phyloP scores from a whole-genome alignment of 176 grass and related monocot species.

The Microstegium vimineum region DNA sequence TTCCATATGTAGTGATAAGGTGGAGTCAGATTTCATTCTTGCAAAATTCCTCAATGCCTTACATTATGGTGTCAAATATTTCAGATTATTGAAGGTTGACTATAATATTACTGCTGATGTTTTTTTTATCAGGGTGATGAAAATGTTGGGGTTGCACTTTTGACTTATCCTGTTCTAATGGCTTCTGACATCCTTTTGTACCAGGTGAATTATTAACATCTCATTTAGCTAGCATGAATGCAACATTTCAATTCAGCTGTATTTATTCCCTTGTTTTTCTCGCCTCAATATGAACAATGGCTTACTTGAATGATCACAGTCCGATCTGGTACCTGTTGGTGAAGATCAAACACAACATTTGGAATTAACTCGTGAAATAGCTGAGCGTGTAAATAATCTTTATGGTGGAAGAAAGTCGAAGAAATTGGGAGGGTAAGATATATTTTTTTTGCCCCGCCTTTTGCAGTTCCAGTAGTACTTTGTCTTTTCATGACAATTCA shows the following conservation, averaged over 20 bases:
- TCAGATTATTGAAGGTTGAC: background rate
- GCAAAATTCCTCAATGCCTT: background rate
- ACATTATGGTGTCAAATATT: background rate
- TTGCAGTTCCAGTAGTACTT: conserved; percentile 11
- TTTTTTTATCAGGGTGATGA: conserved; percentile 73
- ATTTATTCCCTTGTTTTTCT: background rate
- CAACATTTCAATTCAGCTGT: conserved; percentile 12
- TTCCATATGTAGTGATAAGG: background rate
- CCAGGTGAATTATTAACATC: conserved; percentile 61
- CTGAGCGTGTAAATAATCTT: conserved; percentile 85
- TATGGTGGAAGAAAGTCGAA: conserved; percentile 97
- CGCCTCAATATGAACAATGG: background rate
- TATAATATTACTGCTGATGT: conserved; percentile 2
- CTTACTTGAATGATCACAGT: conserved; percentile 50
- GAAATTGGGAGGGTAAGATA: conserved; percentile 84
- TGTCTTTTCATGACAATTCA: conserved; percentile 26
- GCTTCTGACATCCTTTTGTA: conserved; percentile 98
- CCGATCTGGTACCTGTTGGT: conserved; percentile 97
- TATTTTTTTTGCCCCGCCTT: background rate
- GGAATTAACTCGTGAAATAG: conserved; percentile 95
- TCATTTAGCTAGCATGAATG: conserved; percentile 5
- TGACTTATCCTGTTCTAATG: conserved; percentile 98
- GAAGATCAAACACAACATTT: conserved; percentile 99
- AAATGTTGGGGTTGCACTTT: conserved; percentile 94
- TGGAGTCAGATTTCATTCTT: conserved; percentile 13